Conservation (phyloP, 441 rosid species). For the Pelargonium australe region DNA sequence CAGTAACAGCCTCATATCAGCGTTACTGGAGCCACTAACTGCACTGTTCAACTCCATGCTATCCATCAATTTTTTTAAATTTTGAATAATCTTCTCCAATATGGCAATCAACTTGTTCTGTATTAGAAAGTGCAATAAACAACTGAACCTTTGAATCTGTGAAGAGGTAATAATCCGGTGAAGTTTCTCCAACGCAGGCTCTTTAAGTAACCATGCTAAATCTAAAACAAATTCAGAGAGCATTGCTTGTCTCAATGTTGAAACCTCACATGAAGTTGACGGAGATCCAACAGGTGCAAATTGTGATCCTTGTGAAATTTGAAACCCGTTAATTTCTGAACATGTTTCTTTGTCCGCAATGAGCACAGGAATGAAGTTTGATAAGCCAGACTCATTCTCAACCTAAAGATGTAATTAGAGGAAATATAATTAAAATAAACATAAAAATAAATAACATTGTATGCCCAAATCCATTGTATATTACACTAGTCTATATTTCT, state of each 20-base stretch:
- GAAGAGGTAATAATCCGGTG: constrained; percentile 35
- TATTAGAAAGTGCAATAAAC: constrained; percentile 52
- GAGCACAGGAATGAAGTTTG: constrained; percentile 81
- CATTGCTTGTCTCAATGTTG: constrained; percentile 34
- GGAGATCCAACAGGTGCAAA: constrained; percentile 20
- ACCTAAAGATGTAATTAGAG: constrained; percentile 44
- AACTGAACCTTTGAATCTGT: constrained; percentile 62
- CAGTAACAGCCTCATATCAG: constrained; percentile 39
- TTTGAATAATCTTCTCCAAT: constrained; percentile 48
- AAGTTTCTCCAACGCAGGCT: constrained; percentile 47
- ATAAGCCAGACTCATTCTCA: constrained; percentile 81
- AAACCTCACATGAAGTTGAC: constrained; percentile 36
- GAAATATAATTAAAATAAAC: neutral
- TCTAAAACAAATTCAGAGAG: constrained; percentile 65
- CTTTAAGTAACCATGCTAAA: constrained; percentile 78
- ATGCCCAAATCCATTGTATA: neutral
- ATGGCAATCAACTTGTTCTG: constrained; percentile 43
- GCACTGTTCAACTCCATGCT: constrained; percentile 28
- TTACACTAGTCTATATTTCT: neutral
- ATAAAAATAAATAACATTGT: neutral
- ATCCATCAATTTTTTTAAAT: constrained; percentile 42
- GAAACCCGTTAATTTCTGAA: constrained; percentile 50
- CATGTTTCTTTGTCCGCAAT: constrained; percentile 68
- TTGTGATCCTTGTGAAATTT: constrained; percentile 28
- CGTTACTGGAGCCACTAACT: constrained; percentile 30